These are phyloP conservation scores for Ceratobasidium sp. DNA, from an alignment of 1,284 basidiomycete species.

Conservation along the genomic window DNA sequence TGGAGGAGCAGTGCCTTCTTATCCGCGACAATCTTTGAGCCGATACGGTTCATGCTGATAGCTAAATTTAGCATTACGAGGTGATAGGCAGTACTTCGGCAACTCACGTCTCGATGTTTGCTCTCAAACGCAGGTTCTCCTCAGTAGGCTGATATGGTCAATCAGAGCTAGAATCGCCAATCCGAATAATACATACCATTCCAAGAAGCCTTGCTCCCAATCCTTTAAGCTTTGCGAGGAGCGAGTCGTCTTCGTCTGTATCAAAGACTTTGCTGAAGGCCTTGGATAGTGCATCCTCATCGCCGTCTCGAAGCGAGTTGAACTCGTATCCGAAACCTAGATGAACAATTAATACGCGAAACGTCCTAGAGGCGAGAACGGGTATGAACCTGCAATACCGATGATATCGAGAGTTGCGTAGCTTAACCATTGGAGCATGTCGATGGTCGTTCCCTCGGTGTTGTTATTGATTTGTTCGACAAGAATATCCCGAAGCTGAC, in stretches of 20 bases:
- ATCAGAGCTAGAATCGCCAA: neutral
- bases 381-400: slow-evolving; percentile 52
- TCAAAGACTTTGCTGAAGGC: slow-evolving; percentile 47
- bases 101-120: slow-evolving; percentile 6
- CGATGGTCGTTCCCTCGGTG: slow-evolving; percentile 44
- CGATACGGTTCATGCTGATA: slow-evolving; percentile 46
- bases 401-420: slow-evolving; percentile 55
- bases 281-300: slow-evolving; percentile 46
- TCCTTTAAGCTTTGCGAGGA: neutral
- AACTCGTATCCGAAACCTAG: slow-evolving; percentile 40
- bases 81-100: neutral
- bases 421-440: slow-evolving; percentile 51
- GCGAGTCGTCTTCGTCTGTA: slow-evolving; percentile 4
- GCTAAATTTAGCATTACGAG: neutral
- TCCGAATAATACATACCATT: slow-evolving; percentile 10
- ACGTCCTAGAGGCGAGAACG: neutral
- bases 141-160: slow-evolving; percentile 42
- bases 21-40: slow-evolving; percentile 49
- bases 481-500: slow-evolving; percentile 42
- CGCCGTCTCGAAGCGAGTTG: slow-evolving; percentile 45
- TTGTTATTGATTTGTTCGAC: slow-evolving; percentile 28
- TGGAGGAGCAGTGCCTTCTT: slow-evolving; percentile 49
- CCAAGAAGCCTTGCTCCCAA: neutral
- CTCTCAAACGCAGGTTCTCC: slow-evolving; percentile 28
- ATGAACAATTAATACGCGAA: neutral